phyloP scores from a whole-genome alignment of 805 yeast species.

The Millerozyma acaciae region DNA sequence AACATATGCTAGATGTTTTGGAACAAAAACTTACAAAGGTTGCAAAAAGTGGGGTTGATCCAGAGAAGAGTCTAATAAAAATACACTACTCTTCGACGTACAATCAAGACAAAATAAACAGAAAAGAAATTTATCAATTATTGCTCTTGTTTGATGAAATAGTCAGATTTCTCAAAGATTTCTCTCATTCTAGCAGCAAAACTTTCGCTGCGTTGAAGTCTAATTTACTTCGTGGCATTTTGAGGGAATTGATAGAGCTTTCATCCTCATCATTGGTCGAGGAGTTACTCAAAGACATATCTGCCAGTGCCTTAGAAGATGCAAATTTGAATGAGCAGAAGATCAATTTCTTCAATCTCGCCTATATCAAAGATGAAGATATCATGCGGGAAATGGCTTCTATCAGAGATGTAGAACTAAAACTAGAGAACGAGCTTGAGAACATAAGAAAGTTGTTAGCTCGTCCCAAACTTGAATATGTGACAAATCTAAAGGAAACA shows the following conservation, averaged over 20 bases:
- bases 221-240: conserved; percentile 30
- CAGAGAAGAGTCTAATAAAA: conserved; percentile 34
- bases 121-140: conserved; percentile 31
- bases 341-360: conserved; percentile 39
- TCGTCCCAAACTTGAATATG: conserved; percentile 55
- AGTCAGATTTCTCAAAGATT: conserved; percentile 21
- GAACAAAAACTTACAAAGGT: conserved; percentile 20
- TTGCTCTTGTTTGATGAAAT: conserved; percentile 27
- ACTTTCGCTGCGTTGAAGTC: conserved; percentile 23
- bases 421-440: conserved; percentile 51
- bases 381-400: conserved; percentile 34
- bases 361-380: conserved; percentile 31
- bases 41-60: conserved; percentile 24
- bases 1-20: conserved; percentile 32
- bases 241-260: conserved; percentile 34
- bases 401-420: conserved; percentile 42
- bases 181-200: conserved; percentile 34
- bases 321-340: conserved; percentile 39
- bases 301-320: conserved; percentile 49
- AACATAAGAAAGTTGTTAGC: conserved; percentile 43
- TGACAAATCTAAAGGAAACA: conserved; percentile 59
- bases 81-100: conserved; percentile 35
- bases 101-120: conserved; percentile 21
- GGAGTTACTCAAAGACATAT: conserved; percentile 44
- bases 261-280: conserved; percentile 28